Evolutionary conservation across 2,329 filamentous ascomycete genomes (phyloP), one percentile per base, ranked within the genome.

Genomic region (Rhynchosporium agropyri): DNA sequence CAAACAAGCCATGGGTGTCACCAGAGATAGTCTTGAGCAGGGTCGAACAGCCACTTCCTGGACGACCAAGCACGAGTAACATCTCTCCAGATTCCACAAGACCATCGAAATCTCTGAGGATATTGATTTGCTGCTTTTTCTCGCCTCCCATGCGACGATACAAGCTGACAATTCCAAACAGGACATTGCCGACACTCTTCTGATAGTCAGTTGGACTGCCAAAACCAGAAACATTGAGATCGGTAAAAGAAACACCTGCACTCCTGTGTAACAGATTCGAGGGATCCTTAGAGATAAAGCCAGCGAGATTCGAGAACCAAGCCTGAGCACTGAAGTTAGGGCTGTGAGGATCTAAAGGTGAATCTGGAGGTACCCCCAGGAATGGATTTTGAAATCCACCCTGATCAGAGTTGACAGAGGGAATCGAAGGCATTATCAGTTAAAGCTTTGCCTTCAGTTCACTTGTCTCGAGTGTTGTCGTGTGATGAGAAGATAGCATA

Each of bases 61-160:
- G 88, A 20, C 86, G 81, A 2, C 88, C 87, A 0, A 90, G 80
- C 0, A 90, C 87, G 2, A 89, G 80, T 26, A 89, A 74, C 71
- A 90, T 82, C 77, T 90, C 86, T 5, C 87, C 87, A 55, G 78
- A 80, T 64, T 82, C 78, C 6, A 90, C 74, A 1, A 89, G 65
- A 12, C 88, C 88, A 65, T 89, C 81, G 65, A 90, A 88, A 57
- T 80, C 77, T 46, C 79, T 79, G 20, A 90, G 76, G 65, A 90
- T 90, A 28, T 69, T 61, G 28, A 69, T 65, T 49, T 63, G 84
- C 65, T 83, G 82, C 68, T 79, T 78, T 48, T 79, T 80, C 66
- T 81, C 81, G 63, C 83, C 83, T 28, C 87, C 70, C 4, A 85
- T 69, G 67, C 81, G 76, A 53, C 80, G 79, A 2, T 75, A 70